Evolutionary conservation across 73 alveolate genomes (phyloP), one percentile per base, ranked within the genome.

Genomic region (Blepharisma stoltei): DNA sequence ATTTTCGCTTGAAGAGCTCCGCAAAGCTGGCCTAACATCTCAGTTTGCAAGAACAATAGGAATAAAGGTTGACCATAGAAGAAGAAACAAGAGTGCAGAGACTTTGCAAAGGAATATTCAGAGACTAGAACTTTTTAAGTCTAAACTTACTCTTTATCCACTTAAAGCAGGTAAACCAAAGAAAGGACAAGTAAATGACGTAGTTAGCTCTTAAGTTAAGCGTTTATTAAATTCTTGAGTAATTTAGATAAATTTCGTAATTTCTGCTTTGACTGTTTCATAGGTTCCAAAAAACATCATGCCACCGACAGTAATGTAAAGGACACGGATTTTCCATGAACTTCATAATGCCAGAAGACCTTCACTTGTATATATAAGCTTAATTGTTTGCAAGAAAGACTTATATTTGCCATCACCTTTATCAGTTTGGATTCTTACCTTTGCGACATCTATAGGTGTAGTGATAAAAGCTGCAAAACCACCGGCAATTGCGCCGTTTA

Each of bases 1-100:
- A 71, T 96, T 96, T 93, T 86, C 98, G 6, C 83, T 83, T 49
- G 87, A 87, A 80, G 99, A 96, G 86, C 87, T 96, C 82, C 88
- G 85, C 82, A 94, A 78, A 66, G 99, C 98, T 69, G 96, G 96
- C 54, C 80, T 97, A 82, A 78, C 88, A 75, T 89, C 96, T 21
- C 70, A 89, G 54, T 95, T 90, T 80, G 99, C 99, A 52, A 83
- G 95, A 83, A 90, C 99, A 55, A 90, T 97, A 48, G 99, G 99
- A 45, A 93, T 97, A 55, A 91, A 97, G 21, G 94, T 95, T 75
- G 99, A 97, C 93, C 98, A 93, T 89, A 92, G 99, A 82, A 96
- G 99, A 89, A 87, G 91, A 69, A 93, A 97, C 92, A 77, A 89
- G 68, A 80, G 89, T 54, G 87, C 84, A 71, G 99, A 94, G 85